Evolutionary conservation across 352 stramenopile genomes (phyloP).

Genomic region (Phytophthora ohioensis): DNA sequence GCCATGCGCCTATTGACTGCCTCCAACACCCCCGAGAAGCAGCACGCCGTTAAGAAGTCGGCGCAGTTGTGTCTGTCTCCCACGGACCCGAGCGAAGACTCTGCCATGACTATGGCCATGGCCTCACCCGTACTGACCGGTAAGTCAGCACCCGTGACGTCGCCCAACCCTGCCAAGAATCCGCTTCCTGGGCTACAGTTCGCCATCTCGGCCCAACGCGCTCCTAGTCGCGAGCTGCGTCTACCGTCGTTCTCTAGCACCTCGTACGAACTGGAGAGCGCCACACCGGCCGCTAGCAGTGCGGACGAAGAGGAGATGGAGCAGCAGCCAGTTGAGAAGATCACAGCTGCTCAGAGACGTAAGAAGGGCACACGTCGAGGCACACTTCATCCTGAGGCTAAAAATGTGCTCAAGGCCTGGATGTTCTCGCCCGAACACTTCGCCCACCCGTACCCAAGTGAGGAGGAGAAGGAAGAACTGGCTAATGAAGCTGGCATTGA

Average conservation of each 20-base stretch:
- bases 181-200: constrained; percentile 71
- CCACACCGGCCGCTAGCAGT: constrained; percentile 31
- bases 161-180: constrained; percentile 58
- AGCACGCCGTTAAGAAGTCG: constrained; percentile 19
- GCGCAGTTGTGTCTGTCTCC: constrained; percentile 39
- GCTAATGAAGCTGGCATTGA: constrained; percentile 83
- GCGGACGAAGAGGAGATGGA: constrained; percentile 36
- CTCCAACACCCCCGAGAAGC: constrained; percentile 29
- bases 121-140: constrained; percentile 53
- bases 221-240: constrained; percentile 49
- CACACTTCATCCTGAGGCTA: constrained; percentile 84
- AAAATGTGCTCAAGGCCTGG: constrained; percentile 90
- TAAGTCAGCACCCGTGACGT: constrained; percentile 44
- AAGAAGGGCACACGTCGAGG: constrained; percentile 87
- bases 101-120: constrained; percentile 29
- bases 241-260: constrained; percentile 62
- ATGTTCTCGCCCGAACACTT: constrained; percentile 92
- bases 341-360: constrained; percentile 34
- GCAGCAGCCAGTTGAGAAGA: constrained; percentile 24
- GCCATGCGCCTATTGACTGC: constrained; percentile 36
- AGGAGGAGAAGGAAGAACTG: constrained; percentile 90
- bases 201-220: constrained; percentile 62
- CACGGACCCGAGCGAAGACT: constrained; percentile 41
- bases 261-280: constrained; percentile 44
- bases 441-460: constrained; percentile 87